A percentile compares a stretch with the other conserved stretches of the same genome.
Evolutionary conservation across 2,329 filamentous ascomycete genomes (phyloP).

Genomic region (Ophiostoma ulmi): DNA sequence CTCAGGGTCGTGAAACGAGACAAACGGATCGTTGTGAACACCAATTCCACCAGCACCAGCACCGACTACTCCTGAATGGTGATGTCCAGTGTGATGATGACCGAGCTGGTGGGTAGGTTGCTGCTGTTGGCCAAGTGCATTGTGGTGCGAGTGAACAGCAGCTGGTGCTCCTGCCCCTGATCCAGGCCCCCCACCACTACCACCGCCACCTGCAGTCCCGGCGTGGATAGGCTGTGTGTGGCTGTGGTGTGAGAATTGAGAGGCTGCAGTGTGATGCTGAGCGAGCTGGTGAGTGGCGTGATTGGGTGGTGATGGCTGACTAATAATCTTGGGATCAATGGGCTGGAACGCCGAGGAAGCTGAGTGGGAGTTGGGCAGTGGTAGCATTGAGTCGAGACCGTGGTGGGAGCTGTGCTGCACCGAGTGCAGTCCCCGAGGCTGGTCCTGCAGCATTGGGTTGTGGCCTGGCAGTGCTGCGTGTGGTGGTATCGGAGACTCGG

Average conservation of each 20-base stretch:
- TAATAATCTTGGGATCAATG: constrained; percentile 57
- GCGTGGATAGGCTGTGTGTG: background rate
- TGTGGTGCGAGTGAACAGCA: background rate
- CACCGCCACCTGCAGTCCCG: background rate
- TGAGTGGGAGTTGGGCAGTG: constrained; percentile 28
- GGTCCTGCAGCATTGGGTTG: constrained; percentile 34
- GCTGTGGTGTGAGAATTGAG: constrained; percentile 13
- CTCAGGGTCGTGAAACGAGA: constrained; percentile 37
- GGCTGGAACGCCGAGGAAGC: constrained; percentile 41
- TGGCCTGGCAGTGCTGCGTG: constrained; percentile 30
- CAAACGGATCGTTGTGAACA: constrained; percentile 32
- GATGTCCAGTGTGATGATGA: constrained; percentile 29
- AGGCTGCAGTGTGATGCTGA: background rate
- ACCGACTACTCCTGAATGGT: constrained; percentile 25
- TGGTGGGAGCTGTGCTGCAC: constrained; percentile 36
- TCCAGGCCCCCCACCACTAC: background rate
- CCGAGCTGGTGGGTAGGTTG: constrained; percentile 14
- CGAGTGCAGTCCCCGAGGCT: constrained; percentile 33
- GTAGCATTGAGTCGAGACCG: constrained; percentile 27
- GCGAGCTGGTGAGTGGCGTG: constrained; percentile 4
- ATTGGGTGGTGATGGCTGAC: constrained; percentile 35
- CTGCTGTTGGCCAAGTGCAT: background rate
- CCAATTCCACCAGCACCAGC: background rate
- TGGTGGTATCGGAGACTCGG: constrained; percentile 31
- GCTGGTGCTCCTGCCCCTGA: background rate